Evolutionary conservation across 2,329 filamentous ascomycete species (phyloP).

Genomic region (Sarocladium oryzae): DNA sequence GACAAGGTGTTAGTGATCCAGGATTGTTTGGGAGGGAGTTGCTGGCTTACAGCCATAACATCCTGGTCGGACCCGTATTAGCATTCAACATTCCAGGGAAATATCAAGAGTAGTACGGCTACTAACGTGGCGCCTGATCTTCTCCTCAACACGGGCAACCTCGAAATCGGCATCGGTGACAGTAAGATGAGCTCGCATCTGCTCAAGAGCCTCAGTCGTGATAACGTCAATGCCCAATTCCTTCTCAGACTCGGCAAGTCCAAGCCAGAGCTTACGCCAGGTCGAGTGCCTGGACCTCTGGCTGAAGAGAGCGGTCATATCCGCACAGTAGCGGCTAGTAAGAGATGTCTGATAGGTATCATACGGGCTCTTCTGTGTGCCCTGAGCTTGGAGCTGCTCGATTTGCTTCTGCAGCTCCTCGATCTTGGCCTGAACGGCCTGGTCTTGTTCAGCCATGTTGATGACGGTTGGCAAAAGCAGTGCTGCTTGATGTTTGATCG

Average conservation of each 20-base stretch:
- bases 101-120: too few relatives aligned
- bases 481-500: too few relatives aligned
- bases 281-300: slow-evolving; percentile 67
- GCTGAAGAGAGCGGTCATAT: slow-evolving; percentile 77
- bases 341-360: slow-evolving; percentile 57
- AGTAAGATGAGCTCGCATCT: slow-evolving; percentile 68
- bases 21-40: neutral
- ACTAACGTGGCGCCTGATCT: slow-evolving; percentile 54
- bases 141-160: slow-evolving; percentile 70
- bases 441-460: too few relatives aligned
- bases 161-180: slow-evolving; percentile 75
- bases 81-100: too few relatives aligned
- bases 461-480: too few relatives aligned
- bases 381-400: too few relatives aligned
- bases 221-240: slow-evolving; percentile 71
- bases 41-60: slow-evolving; percentile 49
- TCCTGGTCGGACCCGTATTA: too few relatives aligned
- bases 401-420: too few relatives aligned
- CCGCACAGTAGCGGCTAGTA: slow-evolving; percentile 63
- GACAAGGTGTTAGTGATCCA: neutral
- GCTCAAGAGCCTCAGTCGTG: slow-evolving; percentile 64
- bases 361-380: too few relatives aligned
- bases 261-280: slow-evolving; percentile 82
- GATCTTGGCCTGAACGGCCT: too few relatives aligned
- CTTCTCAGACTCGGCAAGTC: slow-evolving; percentile 74